Conservation (phyloP, 2,329 filamentous ascomycete genomes). For the Ophiostoma angusticollis region DNA sequence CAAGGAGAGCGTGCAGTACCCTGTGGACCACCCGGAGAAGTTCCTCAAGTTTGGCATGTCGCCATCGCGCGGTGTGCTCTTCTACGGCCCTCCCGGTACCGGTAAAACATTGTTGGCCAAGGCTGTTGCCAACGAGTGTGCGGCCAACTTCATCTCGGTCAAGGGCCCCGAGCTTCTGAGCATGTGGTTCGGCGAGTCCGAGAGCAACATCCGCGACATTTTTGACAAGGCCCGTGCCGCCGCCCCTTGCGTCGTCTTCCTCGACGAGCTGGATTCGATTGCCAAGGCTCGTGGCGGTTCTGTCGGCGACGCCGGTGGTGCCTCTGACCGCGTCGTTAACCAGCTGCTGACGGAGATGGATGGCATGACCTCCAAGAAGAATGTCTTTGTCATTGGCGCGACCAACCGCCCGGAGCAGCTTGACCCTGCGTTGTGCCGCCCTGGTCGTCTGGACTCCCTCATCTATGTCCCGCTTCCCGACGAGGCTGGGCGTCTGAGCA, state of each 20-base stretch:
- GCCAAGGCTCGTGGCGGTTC: slow-evolving; percentile 98
- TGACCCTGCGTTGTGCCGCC: slow-evolving; percentile 93
- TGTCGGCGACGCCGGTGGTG: slow-evolving; percentile 89
- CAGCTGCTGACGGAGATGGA: slow-evolving; percentile 99
- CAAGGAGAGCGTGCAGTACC: slow-evolving; percentile 97
- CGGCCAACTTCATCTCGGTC: slow-evolving; percentile 98
- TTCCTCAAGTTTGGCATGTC: slow-evolving; percentile 99
- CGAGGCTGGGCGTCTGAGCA: slow-evolving; percentile 74
- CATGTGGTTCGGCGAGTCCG: slow-evolving; percentile 99
- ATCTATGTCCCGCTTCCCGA: slow-evolving; percentile 97
- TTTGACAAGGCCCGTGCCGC: slow-evolving; percentile 99
- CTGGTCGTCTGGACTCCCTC: slow-evolving; percentile 94
- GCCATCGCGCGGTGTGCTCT: slow-evolving; percentile 93
- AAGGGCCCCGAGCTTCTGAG: slow-evolving; percentile 97
- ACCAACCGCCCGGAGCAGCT: slow-evolving; percentile 98
- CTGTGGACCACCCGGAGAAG: slow-evolving; percentile 97
- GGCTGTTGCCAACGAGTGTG: slow-evolving; percentile 97
- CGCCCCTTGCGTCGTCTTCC: slow-evolving; percentile 95
- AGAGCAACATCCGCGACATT: slow-evolving; percentile 99
- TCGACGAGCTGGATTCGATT: slow-evolving; percentile 97
- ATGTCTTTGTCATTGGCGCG: slow-evolving; percentile 97
- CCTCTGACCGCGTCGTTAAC: slow-evolving; percentile 98
- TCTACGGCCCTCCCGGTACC: slow-evolving; percentile 98
- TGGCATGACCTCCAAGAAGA: slow-evolving; percentile 99
- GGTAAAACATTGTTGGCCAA: slow-evolving; percentile 99